Conservation (phyloP, 495 filamentous ascomycete species). For the Penicillium daleae region DNA sequence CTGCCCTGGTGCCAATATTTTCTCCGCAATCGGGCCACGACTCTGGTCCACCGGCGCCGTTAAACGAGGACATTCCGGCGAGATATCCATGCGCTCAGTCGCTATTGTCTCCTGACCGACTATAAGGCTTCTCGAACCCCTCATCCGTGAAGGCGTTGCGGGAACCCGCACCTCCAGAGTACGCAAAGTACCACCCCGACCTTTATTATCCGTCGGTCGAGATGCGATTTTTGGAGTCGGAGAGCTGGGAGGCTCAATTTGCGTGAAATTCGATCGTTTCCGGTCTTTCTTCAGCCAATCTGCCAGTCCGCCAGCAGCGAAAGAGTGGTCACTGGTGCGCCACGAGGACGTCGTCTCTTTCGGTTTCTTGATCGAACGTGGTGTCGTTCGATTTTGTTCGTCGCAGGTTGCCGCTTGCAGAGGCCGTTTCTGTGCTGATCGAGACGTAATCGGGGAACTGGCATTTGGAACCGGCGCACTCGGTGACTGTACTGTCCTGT, state of each 20-base stretch:
- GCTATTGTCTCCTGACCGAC: not conserved
- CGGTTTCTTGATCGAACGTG: constrained; percentile 6
- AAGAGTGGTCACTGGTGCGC: constrained; percentile 6
- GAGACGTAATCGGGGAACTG: not conserved
- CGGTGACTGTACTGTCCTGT: not conserved
- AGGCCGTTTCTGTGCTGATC: constrained; percentile 9
- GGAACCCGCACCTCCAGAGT: constrained; percentile 8
- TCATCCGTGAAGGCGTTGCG: constrained; percentile 5
- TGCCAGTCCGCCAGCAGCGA: constrained; percentile 8
- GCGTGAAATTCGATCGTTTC: constrained; percentile 34
- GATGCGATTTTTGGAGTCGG: constrained; percentile 36
- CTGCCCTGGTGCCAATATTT: not conserved
- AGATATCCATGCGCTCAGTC: not conserved
- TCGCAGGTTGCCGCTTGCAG: not conserved
- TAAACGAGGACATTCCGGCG: not conserved
- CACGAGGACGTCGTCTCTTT: constrained; percentile 9
- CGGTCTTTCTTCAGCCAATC: constrained; percentile 49
- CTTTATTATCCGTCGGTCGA: constrained; percentile 24
- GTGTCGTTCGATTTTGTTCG: constrained; percentile 1
- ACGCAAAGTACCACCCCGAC: constrained; percentile 7
- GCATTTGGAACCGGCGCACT: not conserved
- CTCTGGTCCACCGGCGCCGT: not conserved
- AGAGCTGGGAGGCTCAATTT: constrained; percentile 47
- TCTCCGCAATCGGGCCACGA: not conserved
- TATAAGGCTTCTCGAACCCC: constrained; percentile 6